phyloP scores from a whole-genome alignment of 257 asterid genomes.

The Nicotiana undulata region DNA sequence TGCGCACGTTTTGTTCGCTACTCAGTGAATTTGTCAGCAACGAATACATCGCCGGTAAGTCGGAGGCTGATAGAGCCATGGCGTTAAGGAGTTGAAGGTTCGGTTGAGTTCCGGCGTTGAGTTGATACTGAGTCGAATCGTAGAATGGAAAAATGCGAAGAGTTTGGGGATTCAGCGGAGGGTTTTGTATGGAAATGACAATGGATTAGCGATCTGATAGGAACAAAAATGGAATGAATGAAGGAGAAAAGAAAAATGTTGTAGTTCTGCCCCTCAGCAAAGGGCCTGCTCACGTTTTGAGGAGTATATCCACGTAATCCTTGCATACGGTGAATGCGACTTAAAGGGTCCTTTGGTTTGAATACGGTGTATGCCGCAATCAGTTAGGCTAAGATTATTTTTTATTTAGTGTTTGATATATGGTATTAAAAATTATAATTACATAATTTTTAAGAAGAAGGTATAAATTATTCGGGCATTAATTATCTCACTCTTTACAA shows the following conservation, averaged over 20 bases:
- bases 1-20: conserved; percentile 62
- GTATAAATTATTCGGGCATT: no score
- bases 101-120: neutral
- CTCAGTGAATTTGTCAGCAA: conserved; percentile 72
- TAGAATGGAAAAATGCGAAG: neutral
- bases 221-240: conserved; percentile 29
- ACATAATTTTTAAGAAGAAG: no score
- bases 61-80: conserved; percentile 81
- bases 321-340: no score
- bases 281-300: no score
- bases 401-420: no score
- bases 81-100: neutral
- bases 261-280: no score
- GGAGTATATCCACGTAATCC: no score
- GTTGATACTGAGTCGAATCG: neutral
- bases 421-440: no score
- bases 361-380: no score
- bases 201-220: neutral
- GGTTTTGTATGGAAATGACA: neutral
- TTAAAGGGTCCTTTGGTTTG: no score
- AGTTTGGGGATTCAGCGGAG: neutral
- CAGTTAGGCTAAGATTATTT: no score
- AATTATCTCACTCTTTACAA: no score
- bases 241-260: neutral
- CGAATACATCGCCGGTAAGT: conserved; percentile 77